These are phyloP conservation scores for Apium graveolens DNA, from an alignment of 129 eudicot species.

Conservation along the genomic window DNA sequence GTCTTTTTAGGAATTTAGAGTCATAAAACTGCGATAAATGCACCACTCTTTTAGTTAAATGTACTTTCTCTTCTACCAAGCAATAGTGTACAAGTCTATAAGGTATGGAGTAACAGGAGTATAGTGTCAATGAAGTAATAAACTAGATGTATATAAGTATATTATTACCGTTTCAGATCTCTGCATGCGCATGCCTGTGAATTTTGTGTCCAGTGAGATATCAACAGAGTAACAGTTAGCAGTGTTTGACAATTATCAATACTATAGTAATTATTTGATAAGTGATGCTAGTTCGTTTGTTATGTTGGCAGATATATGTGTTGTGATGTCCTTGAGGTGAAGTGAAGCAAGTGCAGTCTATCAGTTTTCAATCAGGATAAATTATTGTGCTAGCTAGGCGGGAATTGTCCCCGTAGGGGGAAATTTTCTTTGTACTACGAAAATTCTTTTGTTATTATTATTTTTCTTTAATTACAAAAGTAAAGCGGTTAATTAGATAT, in stretches of 20 bases:
- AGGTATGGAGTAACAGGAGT: background rate
- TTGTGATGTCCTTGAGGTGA: background rate
- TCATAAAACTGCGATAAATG: background rate
- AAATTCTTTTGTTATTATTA: background rate
- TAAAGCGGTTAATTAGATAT: background rate
- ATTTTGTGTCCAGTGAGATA: background rate
- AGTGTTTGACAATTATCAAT: background rate
- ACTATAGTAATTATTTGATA: background rate
- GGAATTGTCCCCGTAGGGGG: background rate
- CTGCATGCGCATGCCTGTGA: background rate
- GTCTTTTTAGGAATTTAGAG: background rate
- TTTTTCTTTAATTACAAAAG: background rate
- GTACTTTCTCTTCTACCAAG: background rate
- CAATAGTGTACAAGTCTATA: background rate
- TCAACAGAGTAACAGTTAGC: background rate
- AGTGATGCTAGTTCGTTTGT: background rate
- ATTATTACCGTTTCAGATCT: background rate
- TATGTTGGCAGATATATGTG: background rate
- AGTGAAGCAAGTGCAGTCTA: constrained; percentile 1
- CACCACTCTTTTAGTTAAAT: background rate
- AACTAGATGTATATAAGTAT: background rate
- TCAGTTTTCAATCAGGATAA: background rate
- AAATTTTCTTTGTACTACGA: background rate
- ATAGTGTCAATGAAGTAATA: background rate
- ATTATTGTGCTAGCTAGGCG: background rate